These are phyloP conservation scores for Wickerhamiella nectarea DNA, from an alignment of 805 yeast species.

Conservation along the genomic window DNA sequence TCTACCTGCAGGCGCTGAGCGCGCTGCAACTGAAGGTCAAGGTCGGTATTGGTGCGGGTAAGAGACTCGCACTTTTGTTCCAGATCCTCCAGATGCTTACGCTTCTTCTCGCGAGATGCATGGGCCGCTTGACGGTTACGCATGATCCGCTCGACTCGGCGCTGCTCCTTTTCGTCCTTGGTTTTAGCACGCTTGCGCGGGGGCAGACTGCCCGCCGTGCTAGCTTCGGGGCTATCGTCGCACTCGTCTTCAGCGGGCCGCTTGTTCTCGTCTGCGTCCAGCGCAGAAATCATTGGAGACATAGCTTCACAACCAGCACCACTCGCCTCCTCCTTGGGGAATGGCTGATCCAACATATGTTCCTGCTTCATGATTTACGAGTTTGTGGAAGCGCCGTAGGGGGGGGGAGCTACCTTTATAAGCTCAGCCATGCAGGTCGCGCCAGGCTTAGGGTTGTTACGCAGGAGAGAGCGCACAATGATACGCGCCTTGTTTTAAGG, in stretches of 20 bases:
- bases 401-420: not conserved
- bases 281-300: not conserved
- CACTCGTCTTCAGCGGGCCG: conserved; percentile 19
- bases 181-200: conserved; percentile 97
- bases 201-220: conserved; percentile 44
- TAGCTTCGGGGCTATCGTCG: conserved; percentile 25
- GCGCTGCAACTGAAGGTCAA: conserved; percentile 15
- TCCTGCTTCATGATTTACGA: conserved; percentile 5
- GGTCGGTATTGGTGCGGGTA: conserved; percentile 20
- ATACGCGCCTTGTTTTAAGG: not conserved
- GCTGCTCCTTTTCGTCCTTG: conserved; percentile 91
- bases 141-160: conserved; percentile 81
- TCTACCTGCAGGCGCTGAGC: conserved; percentile 13
- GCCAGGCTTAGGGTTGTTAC: not conserved
- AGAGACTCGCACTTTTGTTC: conserved; percentile 38
- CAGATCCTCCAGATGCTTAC: conserved; percentile 76
- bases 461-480: not conserved
- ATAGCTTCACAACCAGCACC: conserved; percentile 1
- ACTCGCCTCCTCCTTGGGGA: conserved; percentile 9
- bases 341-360: conserved; percentile 7
- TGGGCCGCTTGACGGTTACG: conserved; percentile 96
- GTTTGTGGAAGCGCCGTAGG: not conserved
- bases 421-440: not conserved
- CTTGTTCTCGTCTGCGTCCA: conserved; percentile 12
- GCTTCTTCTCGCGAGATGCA: conserved; percentile 91